Evolutionary conservation across 805 yeast species (phyloP), one percentile per base, ranked within the genome.

Genomic region (Myxozyma melibiosi): DNA sequence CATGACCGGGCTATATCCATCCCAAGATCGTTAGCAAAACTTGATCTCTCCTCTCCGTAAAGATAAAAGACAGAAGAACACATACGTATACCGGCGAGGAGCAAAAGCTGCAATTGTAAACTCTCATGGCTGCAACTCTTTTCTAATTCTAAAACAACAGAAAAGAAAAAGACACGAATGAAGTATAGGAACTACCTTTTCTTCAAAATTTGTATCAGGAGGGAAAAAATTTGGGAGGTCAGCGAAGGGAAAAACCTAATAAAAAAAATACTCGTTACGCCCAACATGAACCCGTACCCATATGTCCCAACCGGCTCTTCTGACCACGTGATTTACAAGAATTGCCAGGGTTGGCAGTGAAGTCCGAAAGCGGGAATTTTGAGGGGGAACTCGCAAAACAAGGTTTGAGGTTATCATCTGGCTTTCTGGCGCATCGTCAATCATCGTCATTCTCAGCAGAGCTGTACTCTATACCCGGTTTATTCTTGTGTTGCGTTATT

Each of bases 81-180:
- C 72, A 57, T 60, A 68, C 72, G 70, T 92, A 92, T 46, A 89
- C 95, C 48, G 99, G 99, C 13, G 96, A 88, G 20, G 97, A 91
- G 77, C 99, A 94, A 76, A 94, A 94, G 73, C 94, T 98, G 70
- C 99, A 94, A 63, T 88, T 84, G 72, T 85, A 82, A 51, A 89
- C 82, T 83, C 96, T 86, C 96, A 89, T 88, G 34, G n/a, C 33
- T 69, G 51, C 9, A 27, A 14, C n/a, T 9, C 33, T 25, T 24
- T 22, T 41, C 35, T 38, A n/a, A 7, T 39, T 38, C 45, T 14
- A n/a, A 5, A 8, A 42, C 16, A 37, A 11, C 41, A 7, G 14
- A 11, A 37, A n/a, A 18, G 40, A n/a, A 8, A n/a, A 37, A 37
- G 8, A 27, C 41, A 14, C 41, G 8, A 45, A 14, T 20, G 24